Base-by-base conservation (phyloP, 495 filamentous ascomycete genomes). In the Aspergillus diversus region DNA sequence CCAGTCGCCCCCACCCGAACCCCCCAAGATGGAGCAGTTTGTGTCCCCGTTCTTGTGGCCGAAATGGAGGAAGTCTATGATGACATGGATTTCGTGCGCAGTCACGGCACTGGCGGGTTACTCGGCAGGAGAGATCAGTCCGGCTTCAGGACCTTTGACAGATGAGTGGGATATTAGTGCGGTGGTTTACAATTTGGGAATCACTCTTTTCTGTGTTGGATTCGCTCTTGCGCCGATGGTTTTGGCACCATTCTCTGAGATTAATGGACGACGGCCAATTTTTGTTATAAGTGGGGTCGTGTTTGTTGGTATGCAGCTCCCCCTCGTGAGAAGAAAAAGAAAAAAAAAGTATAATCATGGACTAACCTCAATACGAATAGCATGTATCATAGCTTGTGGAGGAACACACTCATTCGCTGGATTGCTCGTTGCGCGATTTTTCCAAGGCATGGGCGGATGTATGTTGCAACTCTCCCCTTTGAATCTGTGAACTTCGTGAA, bases 141-240 rank as follows among this genome's bases (percentile, higher is more conserved):
- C 90, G 1, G 84, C 89, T 0, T 75, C 87, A 1, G 66, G 72
- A 1, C 82, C 92, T 53, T 83, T 97, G 76, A 81, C 77, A 9
- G 74, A 74, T 3, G 79, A 90, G 60, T 89, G 88, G 80, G 72
- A 81, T 21, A 81, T 92, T 9, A 85, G 87, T 48, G 73, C 78
- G 17, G 81, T 90, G 11, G 87, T 89, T 21, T 84, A 89, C 35
- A 78, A 91, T 15, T 78, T 89, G n/a, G 91, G 91, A 12, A 90
- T 97, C 51, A 95, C 92, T 0, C 81, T 86, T 4, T 98, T 96
- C 74, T 93, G 90, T 42, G 67, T 83, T 33, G 94, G 94, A 8
- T 97, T 98, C 69, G 92, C 82, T 0, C 69, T 92, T 48, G 91
- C 93, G 0, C 94, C 94, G 0, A 97, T 98, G 92, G 79, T 93